Conservation (phyloP, 78 protist genomes). For the Dictyostelium purpureum region DNA sequence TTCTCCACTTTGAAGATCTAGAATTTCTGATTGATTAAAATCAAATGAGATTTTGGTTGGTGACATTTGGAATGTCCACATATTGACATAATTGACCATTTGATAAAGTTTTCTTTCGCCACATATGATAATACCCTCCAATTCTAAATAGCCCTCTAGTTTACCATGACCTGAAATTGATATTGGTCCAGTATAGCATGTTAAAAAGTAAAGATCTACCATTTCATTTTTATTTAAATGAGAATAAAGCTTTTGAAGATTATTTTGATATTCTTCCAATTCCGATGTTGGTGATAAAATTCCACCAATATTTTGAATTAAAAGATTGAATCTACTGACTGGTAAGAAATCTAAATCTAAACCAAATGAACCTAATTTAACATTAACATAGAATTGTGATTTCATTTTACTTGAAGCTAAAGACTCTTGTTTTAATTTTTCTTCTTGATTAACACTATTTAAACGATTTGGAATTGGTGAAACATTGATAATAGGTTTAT, state of each 20-base stretch:
- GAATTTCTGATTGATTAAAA: conserved; percentile 61
- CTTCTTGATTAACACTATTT: not conserved
- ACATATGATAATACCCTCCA: conserved; percentile 47
- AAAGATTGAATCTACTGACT: conserved; percentile 51
- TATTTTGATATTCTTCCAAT: conserved; percentile 4
- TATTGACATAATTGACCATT: conserved; percentile 2
- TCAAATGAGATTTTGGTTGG: conserved; percentile 68
- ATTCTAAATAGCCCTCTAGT: conserved; percentile 46
- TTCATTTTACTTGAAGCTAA: conserved; percentile 22
- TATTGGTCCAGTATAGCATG: conserved; percentile 53
- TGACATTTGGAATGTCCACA: conserved; percentile 62
- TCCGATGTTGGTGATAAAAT: conserved; percentile 47
- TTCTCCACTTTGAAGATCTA: conserved; percentile 53
- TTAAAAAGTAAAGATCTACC: conserved; percentile 12
- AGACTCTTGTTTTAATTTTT: not conserved
- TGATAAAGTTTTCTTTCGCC: conserved; percentile 57
- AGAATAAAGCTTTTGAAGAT: not conserved
- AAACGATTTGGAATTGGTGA: conserved; percentile 39
- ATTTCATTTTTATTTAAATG: not conserved
- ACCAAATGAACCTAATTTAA: conserved; percentile 36
- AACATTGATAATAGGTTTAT: not conserved
- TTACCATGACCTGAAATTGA: conserved; percentile 49
- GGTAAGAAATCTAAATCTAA: conserved; percentile 71
- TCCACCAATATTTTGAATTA: conserved; percentile 62
- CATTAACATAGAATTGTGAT: conserved; percentile 48